Base-by-base conservation (phyloP, 352 stramenopile genomes). In the Phytophthora foliorum region DNA sequence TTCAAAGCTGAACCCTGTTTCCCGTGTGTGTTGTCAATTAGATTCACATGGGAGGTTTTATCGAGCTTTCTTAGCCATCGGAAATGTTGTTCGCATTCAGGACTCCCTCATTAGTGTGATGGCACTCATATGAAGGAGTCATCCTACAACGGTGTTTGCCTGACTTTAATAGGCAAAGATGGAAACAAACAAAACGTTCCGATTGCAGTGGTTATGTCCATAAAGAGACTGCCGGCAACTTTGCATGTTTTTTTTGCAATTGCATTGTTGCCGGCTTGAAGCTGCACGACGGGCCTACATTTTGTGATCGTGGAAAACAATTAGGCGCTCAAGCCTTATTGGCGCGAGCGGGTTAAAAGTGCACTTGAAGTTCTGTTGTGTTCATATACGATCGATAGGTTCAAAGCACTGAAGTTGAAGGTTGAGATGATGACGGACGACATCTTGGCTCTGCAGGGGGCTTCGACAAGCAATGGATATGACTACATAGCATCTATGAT, bases 191-290 rank as follows among this genome's bases (percentile, higher is more conserved):
- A 51, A 25, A 57, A 42, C 21, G 21, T 61, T 2, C 60, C 39
- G 2, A n/a, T 55, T 22, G 48, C 38, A 10, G 48, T 66, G 2
- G 46, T 1, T 51, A 57, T 22, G 17, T 57, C 1, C 46, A 57
- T 34, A 64, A 64, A 2, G 48, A 50, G n/a, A 58, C 38, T 11
- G 36, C 54, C 17, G 38, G 58, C 9, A 59, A 64, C n/a, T 64
- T 64, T 41, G 57, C 22, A n/a, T 66, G 48, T n/a, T 5, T 57
- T 66, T 29, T 66, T 66, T 31, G 48, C 11, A 66, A 66, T 41
- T 66, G 58, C 29, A 29, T 66, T 36, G 48, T 27, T 16, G 38
- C 44, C 11, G 58, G 49, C 6, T n/a, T 66, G 4, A 53, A 39
- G 17, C 6, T 66, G 10, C 9, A 59, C 38, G 24, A 45, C 17